Conservation (phyloP, 768 basidiomycete species). For the Xerocomus spinulosus region DNA sequence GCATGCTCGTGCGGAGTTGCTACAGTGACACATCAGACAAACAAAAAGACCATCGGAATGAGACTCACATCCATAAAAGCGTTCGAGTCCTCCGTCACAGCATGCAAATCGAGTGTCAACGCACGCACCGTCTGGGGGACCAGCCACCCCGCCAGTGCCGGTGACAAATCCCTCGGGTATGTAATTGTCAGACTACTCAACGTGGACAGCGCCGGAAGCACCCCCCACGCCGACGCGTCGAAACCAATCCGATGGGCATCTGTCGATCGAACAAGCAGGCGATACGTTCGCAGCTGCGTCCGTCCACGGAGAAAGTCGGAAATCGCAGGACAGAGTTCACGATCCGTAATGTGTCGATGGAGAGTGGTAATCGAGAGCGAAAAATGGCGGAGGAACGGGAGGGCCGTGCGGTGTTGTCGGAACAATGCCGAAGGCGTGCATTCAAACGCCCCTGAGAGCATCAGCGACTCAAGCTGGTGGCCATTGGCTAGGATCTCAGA, state of each 20-base stretch:
- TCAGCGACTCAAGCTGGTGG: conserved; percentile 58
- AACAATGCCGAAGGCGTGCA: conserved; percentile 50
- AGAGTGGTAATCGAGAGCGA: conserved; percentile 46
- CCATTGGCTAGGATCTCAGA: conserved; percentile 58
- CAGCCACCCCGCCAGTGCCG: conserved; percentile 63
- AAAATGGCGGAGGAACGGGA: conserved; percentile 67
- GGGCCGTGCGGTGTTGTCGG: conserved; percentile 35
- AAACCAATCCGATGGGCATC: conserved; percentile 57
- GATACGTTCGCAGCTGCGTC: conserved; percentile 46
- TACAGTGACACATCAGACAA: conserved; percentile 18
- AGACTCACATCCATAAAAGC: conserved; percentile 39
- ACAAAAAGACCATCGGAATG: background rate
- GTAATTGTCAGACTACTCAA: conserved; percentile 56
- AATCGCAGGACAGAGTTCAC: conserved; percentile 65
- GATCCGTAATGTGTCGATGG: conserved; percentile 43
- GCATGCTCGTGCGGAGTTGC: conserved; percentile 60
- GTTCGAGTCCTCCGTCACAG: conserved; percentile 37
- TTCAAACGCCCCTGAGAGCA: conserved; percentile 51
- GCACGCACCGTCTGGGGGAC: conserved; percentile 52
- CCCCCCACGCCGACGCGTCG: conserved; percentile 67
- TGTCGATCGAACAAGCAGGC: conserved; percentile 40
- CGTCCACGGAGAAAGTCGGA: conserved; percentile 61
- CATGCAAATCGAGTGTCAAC: conserved; percentile 41
- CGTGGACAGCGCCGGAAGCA: conserved; percentile 52
- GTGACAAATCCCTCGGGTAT: conserved; percentile 59